Percentiles rank a stretch among this genome's conserved stretches.
These are phyloP conservation scores for Cryptosporidium canis DNA, from an alignment of 169 alveolate genomes.

Conservation along the genomic window DNA sequence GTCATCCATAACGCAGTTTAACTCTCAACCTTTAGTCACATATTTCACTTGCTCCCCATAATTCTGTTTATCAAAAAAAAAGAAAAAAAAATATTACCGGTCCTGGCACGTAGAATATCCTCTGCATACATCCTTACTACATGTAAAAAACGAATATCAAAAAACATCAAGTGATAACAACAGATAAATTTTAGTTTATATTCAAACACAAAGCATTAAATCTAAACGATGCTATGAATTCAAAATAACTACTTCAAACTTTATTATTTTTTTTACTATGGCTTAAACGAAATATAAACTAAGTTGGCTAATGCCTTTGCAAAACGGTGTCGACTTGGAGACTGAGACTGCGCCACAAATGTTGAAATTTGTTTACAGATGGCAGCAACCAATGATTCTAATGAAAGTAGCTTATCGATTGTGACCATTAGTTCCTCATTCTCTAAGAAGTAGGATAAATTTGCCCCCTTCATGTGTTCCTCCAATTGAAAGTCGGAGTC, in stretches of 20 bases:
- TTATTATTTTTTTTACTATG: not conserved
- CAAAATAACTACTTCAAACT: not conserved
- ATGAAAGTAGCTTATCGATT: constrained; percentile 44
- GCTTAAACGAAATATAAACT: constrained; percentile 59
- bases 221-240: too few species aligned
- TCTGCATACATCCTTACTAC: not conserved
- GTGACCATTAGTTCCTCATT: constrained; percentile 54
- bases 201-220: not conserved
- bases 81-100: constrained; percentile 9
- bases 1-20: not conserved
- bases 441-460: not conserved
- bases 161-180: not conserved
- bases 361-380: constrained; percentile 69
- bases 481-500: not conserved
- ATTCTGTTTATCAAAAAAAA: too few species aligned
- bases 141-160: not conserved
- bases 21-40: not conserved
- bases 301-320: constrained; percentile 68
- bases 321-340: constrained; percentile 70
- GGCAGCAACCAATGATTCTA: constrained; percentile 59
- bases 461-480: not conserved
- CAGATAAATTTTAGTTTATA: not conserved
- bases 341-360: constrained; percentile 69
- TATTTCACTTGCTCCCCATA: not conserved
- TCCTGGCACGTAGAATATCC: not conserved